phyloP scores from a whole-genome alignment of 176 grass and related monocot species.

The Paspalum notatum region DNA sequence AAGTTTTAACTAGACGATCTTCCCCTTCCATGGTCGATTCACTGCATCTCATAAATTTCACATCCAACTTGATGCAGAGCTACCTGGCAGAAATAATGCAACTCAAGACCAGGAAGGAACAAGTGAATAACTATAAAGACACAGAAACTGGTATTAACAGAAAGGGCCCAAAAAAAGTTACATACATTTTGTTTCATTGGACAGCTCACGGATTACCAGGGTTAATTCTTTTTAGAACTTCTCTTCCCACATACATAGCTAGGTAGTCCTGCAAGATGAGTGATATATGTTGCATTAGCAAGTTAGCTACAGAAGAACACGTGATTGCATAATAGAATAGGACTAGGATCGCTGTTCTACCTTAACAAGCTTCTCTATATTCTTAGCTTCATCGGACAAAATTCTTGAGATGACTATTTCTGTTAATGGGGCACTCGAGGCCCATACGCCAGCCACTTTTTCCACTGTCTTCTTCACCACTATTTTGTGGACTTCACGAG shows the following conservation, averaged over 20 bases:
- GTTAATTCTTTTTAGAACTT: constrained; percentile 34
- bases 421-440: constrained; percentile 17
- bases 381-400: constrained; percentile 39
- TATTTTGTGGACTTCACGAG: constrained; percentile 43
- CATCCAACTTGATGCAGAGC: neutral
- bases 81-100: constrained; percentile 13
- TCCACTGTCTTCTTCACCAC: constrained; percentile 48
- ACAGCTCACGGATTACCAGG: constrained; percentile 5
- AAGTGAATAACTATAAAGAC: neutral
- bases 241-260: constrained; percentile 40
- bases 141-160: neutral
- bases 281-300: neutral
- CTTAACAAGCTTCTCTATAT: constrained; percentile 44
- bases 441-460: constrained; percentile 42
- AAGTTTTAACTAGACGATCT: neutral
- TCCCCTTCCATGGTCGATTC: neutral
- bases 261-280: constrained; percentile 42
- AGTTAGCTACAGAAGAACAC: neutral
- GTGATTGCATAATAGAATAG: neutral
- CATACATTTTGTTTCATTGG: constrained; percentile 10
- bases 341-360: constrained; percentile 1
- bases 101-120: neutral
- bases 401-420: constrained; percentile 21
- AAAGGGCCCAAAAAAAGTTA: neutral
- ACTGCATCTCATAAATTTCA: no score